Evolutionary conservation across 371 early-diverging fungal genomes (phyloP).

Genomic region (Coemansia sp.): DNA sequence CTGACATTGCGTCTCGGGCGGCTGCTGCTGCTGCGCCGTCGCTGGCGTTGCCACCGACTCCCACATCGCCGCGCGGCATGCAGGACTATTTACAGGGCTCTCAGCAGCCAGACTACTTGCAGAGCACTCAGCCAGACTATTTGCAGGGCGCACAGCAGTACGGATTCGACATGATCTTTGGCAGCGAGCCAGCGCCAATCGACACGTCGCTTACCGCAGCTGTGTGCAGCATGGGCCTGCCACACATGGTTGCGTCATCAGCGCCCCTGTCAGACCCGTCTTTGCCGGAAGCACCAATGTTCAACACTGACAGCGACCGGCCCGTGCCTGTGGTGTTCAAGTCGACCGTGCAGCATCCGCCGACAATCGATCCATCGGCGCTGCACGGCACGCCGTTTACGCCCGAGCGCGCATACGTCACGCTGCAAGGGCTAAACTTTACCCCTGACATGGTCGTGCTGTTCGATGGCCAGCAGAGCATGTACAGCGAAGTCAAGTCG

Average conservation of each 20-base stretch:
- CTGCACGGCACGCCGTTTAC: constrained; percentile 26
- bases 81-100: constrained; percentile 21
- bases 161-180: constrained; percentile 42
- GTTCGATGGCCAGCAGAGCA: constrained; percentile 56
- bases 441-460: constrained; percentile 65
- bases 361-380: constrained; percentile 28
- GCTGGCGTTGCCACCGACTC: constrained; percentile 35
- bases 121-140: no score
- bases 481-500: constrained; percentile 46
- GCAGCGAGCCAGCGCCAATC: constrained; percentile 8
- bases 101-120: constrained; percentile 4
- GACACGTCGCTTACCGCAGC: constrained; percentile 39
- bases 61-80: constrained; percentile 34
- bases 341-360: constrained; percentile 40
- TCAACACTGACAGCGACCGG: constrained; percentile 6
- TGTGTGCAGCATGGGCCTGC: constrained; percentile 28
- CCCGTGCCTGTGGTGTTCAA: constrained; percentile 41
- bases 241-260: constrained; percentile 14
- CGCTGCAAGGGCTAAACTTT: constrained; percentile 64
- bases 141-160: background rate
- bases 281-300: no score
- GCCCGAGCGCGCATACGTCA: constrained; percentile 40
- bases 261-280: background rate
- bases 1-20: constrained; percentile 40
- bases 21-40: constrained; percentile 31